Evolutionary conservation across 495 filamentous ascomycete species (phyloP), one percentile per base, ranked within the genome.

Genomic region (Aspergillus hancockii): DNA sequence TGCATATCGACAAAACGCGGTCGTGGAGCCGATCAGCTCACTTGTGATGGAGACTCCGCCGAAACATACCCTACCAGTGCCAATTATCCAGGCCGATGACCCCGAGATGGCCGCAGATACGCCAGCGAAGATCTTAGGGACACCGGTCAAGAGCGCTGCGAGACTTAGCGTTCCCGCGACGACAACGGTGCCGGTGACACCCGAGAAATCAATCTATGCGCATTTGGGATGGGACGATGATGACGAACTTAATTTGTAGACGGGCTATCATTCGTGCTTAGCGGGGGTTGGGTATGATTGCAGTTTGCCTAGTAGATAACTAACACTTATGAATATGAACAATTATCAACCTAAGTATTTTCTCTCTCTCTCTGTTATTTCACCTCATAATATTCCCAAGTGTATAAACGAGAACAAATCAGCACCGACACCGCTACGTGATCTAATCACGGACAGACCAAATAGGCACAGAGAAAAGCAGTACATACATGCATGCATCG

Each of bases 161-260:
- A 54, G 50, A 41, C 55, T 53, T n/a, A 36, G 0, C 21, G 32
- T n/a, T 23, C 52, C 52, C 30, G 23, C 41, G 4, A 8, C 56
- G 31, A 47, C 34, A 0, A 52, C 59, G 52, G 61, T 77, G 32
- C 72, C 73, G 8, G 67, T 71, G 43, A 78, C 75, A 1, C 76
- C 76, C 9, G 72, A 77, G 68, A 80, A 71, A 71, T 76, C 65
- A 18, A 89, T 96, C 49, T 95, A 89, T 67, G 83, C 88, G 69
- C 75, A 77, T 36, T 68, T 94, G 50, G 88, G 91, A 49, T 91
- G 92, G 92, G 88, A 93, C 63, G 86, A 89, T 65, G 86, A 89
- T 65, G 79, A 84, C 60, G 65, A 67, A 25, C 51, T 65, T 54
- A 55, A 51, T 31, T 49, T 62, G 52, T 68, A 57, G 54, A 30